phyloP scores from a whole-genome alignment of 306 rosid genomes.

The Vigna nakashimae region DNA sequence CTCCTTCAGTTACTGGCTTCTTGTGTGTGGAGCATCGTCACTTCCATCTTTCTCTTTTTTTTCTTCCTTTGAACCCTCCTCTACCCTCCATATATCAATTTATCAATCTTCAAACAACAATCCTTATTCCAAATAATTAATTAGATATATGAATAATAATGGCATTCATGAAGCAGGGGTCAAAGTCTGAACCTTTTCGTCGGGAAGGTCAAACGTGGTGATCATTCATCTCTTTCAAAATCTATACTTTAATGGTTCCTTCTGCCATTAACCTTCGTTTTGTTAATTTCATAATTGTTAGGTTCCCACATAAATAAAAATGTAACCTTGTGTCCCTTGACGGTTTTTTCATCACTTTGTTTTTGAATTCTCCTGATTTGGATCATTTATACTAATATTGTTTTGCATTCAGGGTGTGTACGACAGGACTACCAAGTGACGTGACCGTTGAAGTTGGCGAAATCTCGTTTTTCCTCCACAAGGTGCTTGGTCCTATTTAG shows the following conservation, averaged over 20 bases:
- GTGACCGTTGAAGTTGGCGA: slow-evolving; percentile 74
- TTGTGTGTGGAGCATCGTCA: slow-evolving; percentile 34
- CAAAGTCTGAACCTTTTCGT: slow-evolving; percentile 78
- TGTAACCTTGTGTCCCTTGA: slow-evolving; percentile 14
- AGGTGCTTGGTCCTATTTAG: slow-evolving; percentile 56
- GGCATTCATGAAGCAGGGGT: slow-evolving; percentile 76
- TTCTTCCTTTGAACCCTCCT: slow-evolving; percentile 27
- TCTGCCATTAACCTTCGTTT: slow-evolving; percentile 1
- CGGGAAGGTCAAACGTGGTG: slow-evolving; percentile 85
- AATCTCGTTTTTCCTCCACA: slow-evolving; percentile 85
- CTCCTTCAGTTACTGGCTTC: slow-evolving; percentile 55
- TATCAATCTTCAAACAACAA: slow-evolving; percentile 15
- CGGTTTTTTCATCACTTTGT: not conserved
- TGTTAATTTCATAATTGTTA: not conserved
- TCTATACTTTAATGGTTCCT: not conserved
- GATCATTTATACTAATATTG: slow-evolving; percentile 28
- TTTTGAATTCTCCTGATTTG: not conserved
- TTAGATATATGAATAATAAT: slow-evolving; percentile 43
- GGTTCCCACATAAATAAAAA: slow-evolving; percentile 18
- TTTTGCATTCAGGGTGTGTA: slow-evolving; percentile 68
- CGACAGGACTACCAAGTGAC: slow-evolving; percentile 87
- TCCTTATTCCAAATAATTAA: not conserved
- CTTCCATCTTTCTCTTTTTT: slow-evolving; percentile 11
- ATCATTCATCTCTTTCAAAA: slow-evolving; percentile 18
- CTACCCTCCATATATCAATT: slow-evolving; percentile 23